Evolutionary conservation across 2,329 filamentous ascomycete species (phyloP).

Genomic region (Penicillium corylophilum): DNA sequence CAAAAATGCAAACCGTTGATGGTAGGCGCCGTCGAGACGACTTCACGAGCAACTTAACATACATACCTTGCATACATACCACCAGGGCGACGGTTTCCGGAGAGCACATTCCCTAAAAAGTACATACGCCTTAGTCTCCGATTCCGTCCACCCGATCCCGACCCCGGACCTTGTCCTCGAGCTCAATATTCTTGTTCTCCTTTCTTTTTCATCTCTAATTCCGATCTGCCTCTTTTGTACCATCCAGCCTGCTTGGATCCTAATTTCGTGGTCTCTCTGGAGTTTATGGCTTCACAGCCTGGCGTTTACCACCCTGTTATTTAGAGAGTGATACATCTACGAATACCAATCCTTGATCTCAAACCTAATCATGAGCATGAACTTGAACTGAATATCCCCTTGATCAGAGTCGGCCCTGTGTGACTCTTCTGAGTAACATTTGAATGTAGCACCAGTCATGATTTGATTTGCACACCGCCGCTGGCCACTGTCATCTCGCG

Average conservation of each 20-base stretch:
- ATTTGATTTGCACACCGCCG: not conserved
- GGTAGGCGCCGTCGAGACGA: slow-evolving; percentile 9
- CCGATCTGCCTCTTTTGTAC: slow-evolving; percentile 5
- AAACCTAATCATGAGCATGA: too few relatives aligned
- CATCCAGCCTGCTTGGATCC: slow-evolving; percentile 6
- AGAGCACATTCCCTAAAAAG: not conserved
- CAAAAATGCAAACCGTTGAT: slow-evolving; percentile 9
- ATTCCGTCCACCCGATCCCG: not conserved
- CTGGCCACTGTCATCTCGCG: not conserved
- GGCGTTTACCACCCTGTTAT: not conserved
- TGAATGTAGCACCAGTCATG: not conserved
- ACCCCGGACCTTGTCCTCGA: not conserved
- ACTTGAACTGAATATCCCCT: not conserved
- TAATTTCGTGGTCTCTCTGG: not conserved
- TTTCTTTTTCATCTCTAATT: slow-evolving; percentile 2
- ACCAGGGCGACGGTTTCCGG: slow-evolving; percentile 1
- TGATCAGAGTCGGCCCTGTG: not conserved
- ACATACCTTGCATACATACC: slow-evolving; percentile 21
- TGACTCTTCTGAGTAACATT: not conserved
- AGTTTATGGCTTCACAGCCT: not conserved
- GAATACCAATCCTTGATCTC: not conserved
- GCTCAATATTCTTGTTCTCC: not conserved
- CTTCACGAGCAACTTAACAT: slow-evolving; percentile 14
- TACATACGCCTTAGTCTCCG: slow-evolving; percentile 2
- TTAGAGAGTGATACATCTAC: slow-evolving; percentile 2